phyloP scores from a whole-genome alignment of 2,329 filamentous ascomycete genomes.

The Proliferodiscus dingleyae region DNA sequence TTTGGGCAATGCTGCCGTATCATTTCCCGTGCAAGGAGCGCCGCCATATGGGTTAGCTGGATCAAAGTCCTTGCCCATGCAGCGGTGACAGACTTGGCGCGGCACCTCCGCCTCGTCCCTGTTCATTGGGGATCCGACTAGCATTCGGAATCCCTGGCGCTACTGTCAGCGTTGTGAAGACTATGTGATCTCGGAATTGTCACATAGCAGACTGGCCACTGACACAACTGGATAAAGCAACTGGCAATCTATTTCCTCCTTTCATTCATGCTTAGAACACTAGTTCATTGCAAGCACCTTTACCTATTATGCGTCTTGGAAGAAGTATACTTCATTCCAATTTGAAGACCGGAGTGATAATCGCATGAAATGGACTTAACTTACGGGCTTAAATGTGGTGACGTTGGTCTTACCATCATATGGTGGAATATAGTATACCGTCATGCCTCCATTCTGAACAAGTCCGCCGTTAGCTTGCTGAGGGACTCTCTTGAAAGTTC shows the following conservation, averaged over 20 bases:
- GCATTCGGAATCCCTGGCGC: slow-evolving; percentile 59
- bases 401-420: slow-evolving; percentile 10
- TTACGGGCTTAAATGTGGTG: not conserved
- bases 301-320: slow-evolving; percentile 1
- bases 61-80: slow-evolving; percentile 33
- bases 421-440: slow-evolving; percentile 48
- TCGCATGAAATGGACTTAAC: not conserved
- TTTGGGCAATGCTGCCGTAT: slow-evolving; percentile 48
- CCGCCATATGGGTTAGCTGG: slow-evolving; percentile 24
- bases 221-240: no score
- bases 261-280: no score
- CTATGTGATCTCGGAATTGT: no score
- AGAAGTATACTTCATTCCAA: slow-evolving; percentile 1
- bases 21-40: slow-evolving; percentile 28
- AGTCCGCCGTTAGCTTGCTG: slow-evolving; percentile 13
- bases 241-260: no score
- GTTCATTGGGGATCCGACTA: slow-evolving; percentile 52
- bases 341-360: not conserved
- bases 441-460: slow-evolving; percentile 38
- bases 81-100: slow-evolving; percentile 45
- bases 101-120: slow-evolving; percentile 42
- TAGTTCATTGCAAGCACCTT: no score
- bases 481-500: slow-evolving; percentile 13
- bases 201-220: no score
- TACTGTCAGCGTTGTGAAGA: slow-evolving; percentile 5